These are phyloP conservation scores for Amniculicola lignicola DNA, from an alignment of 495 filamentous ascomycete genomes.

Conservation along the genomic window DNA sequence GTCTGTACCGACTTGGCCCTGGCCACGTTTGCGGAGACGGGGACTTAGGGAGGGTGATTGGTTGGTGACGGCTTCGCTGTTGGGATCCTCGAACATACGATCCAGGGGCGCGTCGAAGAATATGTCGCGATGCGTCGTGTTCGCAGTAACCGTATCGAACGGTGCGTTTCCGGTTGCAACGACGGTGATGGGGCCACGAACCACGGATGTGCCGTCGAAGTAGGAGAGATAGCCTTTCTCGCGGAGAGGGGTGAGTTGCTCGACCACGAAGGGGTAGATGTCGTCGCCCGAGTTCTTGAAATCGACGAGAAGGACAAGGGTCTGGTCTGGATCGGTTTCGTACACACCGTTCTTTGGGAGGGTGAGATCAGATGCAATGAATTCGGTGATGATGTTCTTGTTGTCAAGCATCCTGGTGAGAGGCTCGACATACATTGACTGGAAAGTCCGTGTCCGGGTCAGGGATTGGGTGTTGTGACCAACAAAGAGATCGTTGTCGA, in stretches of 20 bases:
- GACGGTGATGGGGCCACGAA: slow-evolving; percentile 30
- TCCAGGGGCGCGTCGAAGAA: slow-evolving; percentile 38
- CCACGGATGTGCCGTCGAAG: slow-evolving; percentile 22
- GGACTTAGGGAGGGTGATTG: slow-evolving; percentile 26
- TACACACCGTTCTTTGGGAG: slow-evolving; percentile 35
- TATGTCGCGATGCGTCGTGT: slow-evolving; percentile 32
- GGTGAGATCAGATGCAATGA: slow-evolving; percentile 1
- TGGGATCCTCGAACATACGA: slow-evolving; percentile 14
- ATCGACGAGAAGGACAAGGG: slow-evolving; percentile 41
- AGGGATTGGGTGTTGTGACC: slow-evolving; percentile 39
- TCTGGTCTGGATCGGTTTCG: slow-evolving; percentile 35
- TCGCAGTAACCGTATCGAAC: slow-evolving; percentile 26
- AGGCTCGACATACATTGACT: slow-evolving; percentile 40
- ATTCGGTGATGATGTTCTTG: slow-evolving; percentile 32
- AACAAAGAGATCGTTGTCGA: slow-evolving; percentile 50
- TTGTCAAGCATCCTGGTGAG: slow-evolving; percentile 36
- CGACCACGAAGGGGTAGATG: slow-evolving; percentile 31
- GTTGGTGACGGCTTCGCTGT: not conserved
- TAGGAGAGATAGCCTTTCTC: slow-evolving; percentile 37
- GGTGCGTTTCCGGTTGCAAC: slow-evolving; percentile 35
- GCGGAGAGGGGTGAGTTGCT: slow-evolving; percentile 34
- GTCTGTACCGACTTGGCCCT: slow-evolving; percentile 30
- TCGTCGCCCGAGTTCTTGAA: slow-evolving; percentile 39
- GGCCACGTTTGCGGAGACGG: slow-evolving; percentile 31
- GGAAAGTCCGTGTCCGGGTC: slow-evolving; percentile 37